Percentiles rank a stretch among this genome's conserved stretches.
phyloP scores from a whole-genome alignment of 1,284 basidiomycete genomes.

The Coriolopsis trogii region DNA sequence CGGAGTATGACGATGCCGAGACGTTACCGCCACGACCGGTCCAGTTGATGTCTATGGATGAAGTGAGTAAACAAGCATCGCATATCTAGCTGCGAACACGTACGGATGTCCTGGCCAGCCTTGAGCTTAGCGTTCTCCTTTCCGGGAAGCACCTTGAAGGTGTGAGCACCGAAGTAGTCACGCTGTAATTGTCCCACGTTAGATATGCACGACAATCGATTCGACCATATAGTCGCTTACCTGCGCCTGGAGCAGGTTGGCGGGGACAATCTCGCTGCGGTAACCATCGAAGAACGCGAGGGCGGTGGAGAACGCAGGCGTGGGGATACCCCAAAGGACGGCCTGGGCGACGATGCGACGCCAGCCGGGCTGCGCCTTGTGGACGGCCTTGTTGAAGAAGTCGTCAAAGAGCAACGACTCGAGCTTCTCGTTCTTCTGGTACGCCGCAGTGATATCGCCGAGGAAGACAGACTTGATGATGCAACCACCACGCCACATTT shows the following conservation, averaged over 20 bases:
- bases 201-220: slow-evolving; percentile 22
- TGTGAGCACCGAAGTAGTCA: slow-evolving; percentile 94
- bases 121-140: slow-evolving; percentile 85
- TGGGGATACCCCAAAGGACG: slow-evolving; percentile 96
- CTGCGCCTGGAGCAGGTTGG: slow-evolving; percentile 95
- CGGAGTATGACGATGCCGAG: slow-evolving; percentile 90
- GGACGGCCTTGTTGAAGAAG: slow-evolving; percentile 98
- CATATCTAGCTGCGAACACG: slow-evolving; percentile 32
- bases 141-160: slow-evolving; percentile 89
- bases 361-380: slow-evolving; percentile 97
- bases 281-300: slow-evolving; percentile 99
- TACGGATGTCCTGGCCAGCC: slow-evolving; percentile 86
- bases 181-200: slow-evolving; percentile 54
- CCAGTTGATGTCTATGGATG: slow-evolving; percentile 80
- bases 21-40: slow-evolving; percentile 94
- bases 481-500: slow-evolving; percentile 99
- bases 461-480: slow-evolving; percentile 99
- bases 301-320: slow-evolving; percentile 95
- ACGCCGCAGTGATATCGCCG: slow-evolving; percentile 91
- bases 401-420: slow-evolving; percentile 96
- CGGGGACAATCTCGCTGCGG: slow-evolving; percentile 88
- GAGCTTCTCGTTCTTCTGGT: slow-evolving; percentile 84
- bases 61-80: slow-evolving; percentile 8
- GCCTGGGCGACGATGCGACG: slow-evolving; percentile 96
- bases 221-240: slow-evolving; percentile 37